phyloP scores from a whole-genome alignment of 306 rosid genomes.

The Datisca glomerata region DNA sequence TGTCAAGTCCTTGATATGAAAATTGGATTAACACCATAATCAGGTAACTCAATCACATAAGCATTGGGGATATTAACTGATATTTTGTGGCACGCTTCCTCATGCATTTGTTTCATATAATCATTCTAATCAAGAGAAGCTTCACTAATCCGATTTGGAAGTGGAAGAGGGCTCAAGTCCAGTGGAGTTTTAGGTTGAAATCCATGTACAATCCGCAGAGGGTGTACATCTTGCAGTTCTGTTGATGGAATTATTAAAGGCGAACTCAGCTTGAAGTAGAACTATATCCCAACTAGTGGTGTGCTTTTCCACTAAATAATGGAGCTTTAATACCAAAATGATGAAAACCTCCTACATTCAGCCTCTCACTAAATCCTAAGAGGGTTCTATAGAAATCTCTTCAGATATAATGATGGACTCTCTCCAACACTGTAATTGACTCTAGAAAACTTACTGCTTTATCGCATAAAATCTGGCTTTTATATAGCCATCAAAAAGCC shows the following conservation, averaged over 20 bases:
- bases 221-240: not conserved
- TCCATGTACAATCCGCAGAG: not conserved
- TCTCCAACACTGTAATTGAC: too few relatives aligned
- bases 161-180: not conserved
- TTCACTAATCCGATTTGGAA: not conserved
- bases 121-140: not conserved
- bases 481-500: not conserved
- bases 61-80: not conserved
- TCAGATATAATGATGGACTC: not conserved
- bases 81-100: not conserved
- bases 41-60: not conserved
- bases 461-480: not conserved
- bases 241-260: not conserved
- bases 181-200: not conserved
- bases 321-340: not conserved
- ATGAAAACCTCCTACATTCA: too few relatives aligned
- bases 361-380: too few relatives aligned
- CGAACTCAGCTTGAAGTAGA: not conserved
- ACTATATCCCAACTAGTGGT: not conserved
- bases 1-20: not conserved
- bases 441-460: not conserved
- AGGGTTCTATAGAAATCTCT: not conserved
- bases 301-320: not conserved
- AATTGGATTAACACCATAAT: not conserved
- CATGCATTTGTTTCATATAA: not conserved